phyloP scores from a whole-genome alignment of 2,329 filamentous ascomycete species.

The Ampelomyces quisqualis region DNA sequence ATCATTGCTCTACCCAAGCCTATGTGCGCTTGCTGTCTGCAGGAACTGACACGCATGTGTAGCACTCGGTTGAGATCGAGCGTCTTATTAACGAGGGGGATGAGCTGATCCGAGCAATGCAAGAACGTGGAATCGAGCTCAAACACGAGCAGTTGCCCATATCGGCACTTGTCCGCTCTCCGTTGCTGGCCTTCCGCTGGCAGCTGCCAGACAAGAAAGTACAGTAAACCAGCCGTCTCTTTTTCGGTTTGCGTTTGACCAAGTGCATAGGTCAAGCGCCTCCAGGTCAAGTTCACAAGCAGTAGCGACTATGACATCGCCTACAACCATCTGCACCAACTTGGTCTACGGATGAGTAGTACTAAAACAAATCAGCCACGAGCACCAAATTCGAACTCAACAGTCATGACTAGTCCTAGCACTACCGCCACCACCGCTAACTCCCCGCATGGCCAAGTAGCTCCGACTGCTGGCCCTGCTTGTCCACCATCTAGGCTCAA shows the following conservation, averaged over 20 bases:
- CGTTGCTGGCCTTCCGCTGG: slow-evolving; percentile 47
- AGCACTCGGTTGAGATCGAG: slow-evolving; percentile 31
- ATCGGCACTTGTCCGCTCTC: slow-evolving; percentile 45
- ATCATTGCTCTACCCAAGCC: slow-evolving; percentile 1
- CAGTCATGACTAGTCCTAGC: background rate
- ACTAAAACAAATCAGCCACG: slow-evolving; percentile 14
- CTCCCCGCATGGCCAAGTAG: slow-evolving; percentile 2
- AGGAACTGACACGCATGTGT: slow-evolving; percentile 11
- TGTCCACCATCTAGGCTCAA: slow-evolving; percentile 30
- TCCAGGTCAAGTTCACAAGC: slow-evolving; percentile 49
- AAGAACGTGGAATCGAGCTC: slow-evolving; percentile 29
- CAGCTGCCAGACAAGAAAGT: slow-evolving; percentile 42
- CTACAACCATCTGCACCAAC: slow-evolving; percentile 33
- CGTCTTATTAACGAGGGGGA: slow-evolving; percentile 22
- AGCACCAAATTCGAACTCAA: slow-evolving; percentile 6
- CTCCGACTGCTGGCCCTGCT: slow-evolving; percentile 16
- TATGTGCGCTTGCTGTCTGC: background rate
- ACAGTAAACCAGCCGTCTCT: too few species aligned
- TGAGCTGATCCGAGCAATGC: slow-evolving; percentile 19
- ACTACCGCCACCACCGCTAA: slow-evolving; percentile 2
- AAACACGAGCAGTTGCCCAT: slow-evolving; percentile 47
- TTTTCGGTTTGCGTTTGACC: slow-evolving; percentile 6
- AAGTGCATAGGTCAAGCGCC: slow-evolving; percentile 42
- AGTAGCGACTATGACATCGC: slow-evolving; percentile 41
- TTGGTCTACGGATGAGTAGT: slow-evolving; percentile 37